phyloP scores from a whole-genome alignment of 805 yeast species.

The Candida khao-thaluensis region DNA sequence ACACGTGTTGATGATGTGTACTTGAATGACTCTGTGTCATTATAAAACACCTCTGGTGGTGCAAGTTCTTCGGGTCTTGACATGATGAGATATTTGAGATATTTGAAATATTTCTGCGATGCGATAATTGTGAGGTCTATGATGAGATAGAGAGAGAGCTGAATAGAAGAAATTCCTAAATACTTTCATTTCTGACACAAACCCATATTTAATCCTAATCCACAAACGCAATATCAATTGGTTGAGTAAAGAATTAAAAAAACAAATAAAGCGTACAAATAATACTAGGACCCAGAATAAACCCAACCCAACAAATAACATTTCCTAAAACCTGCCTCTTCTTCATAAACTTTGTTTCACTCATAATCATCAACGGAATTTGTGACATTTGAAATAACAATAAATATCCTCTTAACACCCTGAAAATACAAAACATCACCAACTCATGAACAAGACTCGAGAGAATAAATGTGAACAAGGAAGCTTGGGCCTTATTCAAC shows the following conservation, averaged over 20 bases:
- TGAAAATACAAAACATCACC: slow-evolving; percentile 87
- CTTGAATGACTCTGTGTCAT: slow-evolving; percentile 84
- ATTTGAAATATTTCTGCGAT: not conserved
- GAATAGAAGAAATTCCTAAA: no score
- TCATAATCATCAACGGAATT: slow-evolving; percentile 69
- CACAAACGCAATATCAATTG: no score
- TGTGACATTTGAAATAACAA: slow-evolving; percentile 83
- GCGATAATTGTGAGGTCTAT: no score
- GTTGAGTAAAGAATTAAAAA: no score
- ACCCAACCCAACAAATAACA: slow-evolving; percentile 86
- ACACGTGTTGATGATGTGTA: slow-evolving; percentile 94
- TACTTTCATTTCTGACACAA: no score
- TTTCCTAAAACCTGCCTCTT: slow-evolving; percentile 67
- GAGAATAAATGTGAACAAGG: slow-evolving; percentile 72
- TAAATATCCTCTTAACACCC: slow-evolving; percentile 75
- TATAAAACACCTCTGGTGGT: slow-evolving; percentile 94
- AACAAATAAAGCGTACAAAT: slow-evolving; percentile 82
- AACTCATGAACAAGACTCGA: slow-evolving; percentile 86
- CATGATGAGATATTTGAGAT: slow-evolving; percentile 49
- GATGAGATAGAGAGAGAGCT: no score
- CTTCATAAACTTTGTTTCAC: slow-evolving; percentile 57
- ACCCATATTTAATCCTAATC: no score
- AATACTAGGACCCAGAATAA: slow-evolving; percentile 84
- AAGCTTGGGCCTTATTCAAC: slow-evolving; percentile 65
- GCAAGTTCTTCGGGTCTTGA: slow-evolving; percentile 96